Evolutionary conservation across 139 green algal species (phyloP), one percentile per base, ranked within the genome.

Genomic region (Chlorella sorokiniana): DNA sequence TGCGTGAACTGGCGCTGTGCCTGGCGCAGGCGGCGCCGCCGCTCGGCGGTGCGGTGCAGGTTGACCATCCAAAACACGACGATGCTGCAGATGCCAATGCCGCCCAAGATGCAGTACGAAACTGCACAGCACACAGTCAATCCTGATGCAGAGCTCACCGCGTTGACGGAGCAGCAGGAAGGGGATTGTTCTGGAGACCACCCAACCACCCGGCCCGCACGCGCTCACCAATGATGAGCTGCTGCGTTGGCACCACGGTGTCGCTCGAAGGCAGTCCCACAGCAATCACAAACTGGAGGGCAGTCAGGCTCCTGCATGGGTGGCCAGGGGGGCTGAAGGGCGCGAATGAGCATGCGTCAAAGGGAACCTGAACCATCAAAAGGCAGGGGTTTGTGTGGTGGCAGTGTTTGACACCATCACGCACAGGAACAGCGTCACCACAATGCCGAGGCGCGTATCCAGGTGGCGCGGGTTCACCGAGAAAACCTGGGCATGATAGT

Each of bases 361-460:
- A 10, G 2, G 35, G 64, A 22, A 48, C 56, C 56, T 65, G 56
- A 10, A 33, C 23, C 23, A 22, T 10, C n/a, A 22, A 16, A 65
- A 6, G 6, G 56, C 56, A 65, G 56, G 18, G 6, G 10, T n/a
- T 29, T 31, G 18, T 29, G n/a, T 10, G 18, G 10, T 65, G 16
- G 18, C 56, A 33, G 56, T 29, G 18, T 16, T n/a, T 65, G 18
- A 31, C 18, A 29, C 29, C 18, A 22, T 65, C 6, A 29, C 68
- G 44, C 27, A 82, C 27, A 88, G 78, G 59, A 85, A 85, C 1
- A 88, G 52, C 0, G 84, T 88, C 27, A 88, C 84, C 56, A 88
- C 70, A 18, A 88, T 68, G n/a, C 63, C 67, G 14, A 88, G 63
- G 18, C 84, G 52, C 3, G 78, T 79, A 35, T 84, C 84, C 44